Evolutionary conservation across 257 asterid species (phyloP).

Genomic region (Henckelia pumila): DNA sequence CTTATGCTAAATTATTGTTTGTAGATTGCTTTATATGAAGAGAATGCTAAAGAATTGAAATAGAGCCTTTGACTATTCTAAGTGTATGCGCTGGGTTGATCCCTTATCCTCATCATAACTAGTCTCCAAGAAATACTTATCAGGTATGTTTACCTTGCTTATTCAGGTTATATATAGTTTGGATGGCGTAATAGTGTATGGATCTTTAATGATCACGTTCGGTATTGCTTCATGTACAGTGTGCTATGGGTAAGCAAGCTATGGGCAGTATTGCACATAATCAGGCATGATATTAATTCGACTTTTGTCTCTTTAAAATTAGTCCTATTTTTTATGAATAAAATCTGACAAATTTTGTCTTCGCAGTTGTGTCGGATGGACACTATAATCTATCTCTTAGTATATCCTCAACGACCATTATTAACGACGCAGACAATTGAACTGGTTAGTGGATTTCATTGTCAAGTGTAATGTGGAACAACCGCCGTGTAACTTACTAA

Average conservation of each 20-base stretch:
- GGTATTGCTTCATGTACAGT: constrained; percentile 41
- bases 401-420: constrained; percentile 94
- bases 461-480: constrained; percentile 9
- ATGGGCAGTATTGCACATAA: constrained; percentile 97
- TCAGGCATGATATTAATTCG: constrained; percentile 51
- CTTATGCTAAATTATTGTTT: constrained; percentile 28
- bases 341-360: constrained; percentile 19
- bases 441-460: constrained; percentile 59
- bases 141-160: constrained; percentile 48
- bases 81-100: constrained; percentile 93
- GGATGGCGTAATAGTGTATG: constrained; percentile 4
- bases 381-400: constrained; percentile 77
- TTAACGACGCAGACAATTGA: constrained; percentile 89
- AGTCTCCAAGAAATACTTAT: constrained; percentile 97
- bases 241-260: constrained; percentile 99
- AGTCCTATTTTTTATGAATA: constrained; percentile 14
- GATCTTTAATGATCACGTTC: constrained; percentile 18
- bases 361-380: constrained; percentile 83
- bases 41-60: constrained; percentile 77
- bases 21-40: constrained; percentile 89
- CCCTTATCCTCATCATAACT: constrained; percentile 99
- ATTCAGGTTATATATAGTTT: not conserved
- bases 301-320: constrained; percentile 1
- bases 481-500: constrained; percentile 10
- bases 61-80: constrained; percentile 92